phyloP scores from a whole-genome alignment of 306 rosid genomes.

The Vigna reflexopilosa region DNA sequence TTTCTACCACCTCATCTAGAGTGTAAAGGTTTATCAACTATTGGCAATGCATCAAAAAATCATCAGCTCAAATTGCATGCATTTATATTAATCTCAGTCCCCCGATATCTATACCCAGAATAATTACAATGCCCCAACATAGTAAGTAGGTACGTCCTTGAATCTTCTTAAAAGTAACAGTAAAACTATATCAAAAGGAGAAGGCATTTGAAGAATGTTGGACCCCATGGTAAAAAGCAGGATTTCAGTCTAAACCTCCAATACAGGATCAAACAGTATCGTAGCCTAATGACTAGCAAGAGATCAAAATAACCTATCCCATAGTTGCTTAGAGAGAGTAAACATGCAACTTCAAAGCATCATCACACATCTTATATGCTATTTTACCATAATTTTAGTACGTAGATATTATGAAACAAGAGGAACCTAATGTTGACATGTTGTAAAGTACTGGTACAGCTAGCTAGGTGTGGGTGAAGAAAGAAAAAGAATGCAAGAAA shows the following conservation, averaged over 20 bases:
- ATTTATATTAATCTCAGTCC: too few species aligned
- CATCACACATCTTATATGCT: neutral
- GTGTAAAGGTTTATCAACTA: too few species aligned
- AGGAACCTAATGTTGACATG: constrained; percentile 18
- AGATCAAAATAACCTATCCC: neutral
- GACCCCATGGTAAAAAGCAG: neutral
- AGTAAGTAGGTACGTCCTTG: too few species aligned
- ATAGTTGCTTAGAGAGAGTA: constrained; percentile 10
- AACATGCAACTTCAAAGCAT: constrained; percentile 1
- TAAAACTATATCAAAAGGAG: neutral
- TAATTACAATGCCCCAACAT: too few species aligned
- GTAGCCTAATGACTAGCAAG: constrained; percentile 1
- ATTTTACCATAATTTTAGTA: neutral
- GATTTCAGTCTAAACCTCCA: neutral
- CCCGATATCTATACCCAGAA: too few species aligned
- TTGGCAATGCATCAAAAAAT: too few species aligned
- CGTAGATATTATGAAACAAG: neutral
- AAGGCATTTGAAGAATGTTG: neutral
- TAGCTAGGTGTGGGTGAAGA: neutral
- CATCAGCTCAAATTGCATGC: too few species aligned
- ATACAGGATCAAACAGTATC: neutral
- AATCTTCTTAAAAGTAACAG: too few species aligned
- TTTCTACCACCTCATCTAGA: too few species aligned
- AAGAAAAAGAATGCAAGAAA: neutral
- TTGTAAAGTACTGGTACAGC: neutral